Percentiles rank a stretch among this genome's conserved stretches.
phyloP scores from a whole-genome alignment of 805 yeast genomes.

The Blastobotrys peoriensis region DNA sequence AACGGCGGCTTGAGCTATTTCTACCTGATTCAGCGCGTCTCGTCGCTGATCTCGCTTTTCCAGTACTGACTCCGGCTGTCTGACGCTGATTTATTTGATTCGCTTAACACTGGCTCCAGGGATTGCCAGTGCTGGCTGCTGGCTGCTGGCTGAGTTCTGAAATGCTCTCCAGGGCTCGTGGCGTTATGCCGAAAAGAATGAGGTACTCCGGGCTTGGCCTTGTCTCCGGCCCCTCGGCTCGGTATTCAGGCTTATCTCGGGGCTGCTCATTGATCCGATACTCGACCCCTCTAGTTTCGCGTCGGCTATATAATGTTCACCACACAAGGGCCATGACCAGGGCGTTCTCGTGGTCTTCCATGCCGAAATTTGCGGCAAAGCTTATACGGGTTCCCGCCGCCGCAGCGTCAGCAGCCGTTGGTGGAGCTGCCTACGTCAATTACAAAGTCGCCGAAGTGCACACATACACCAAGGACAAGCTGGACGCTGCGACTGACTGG shows the following conservation, averaged over 20 bases:
- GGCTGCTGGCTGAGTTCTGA: too few species aligned
- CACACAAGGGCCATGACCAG: not conserved
- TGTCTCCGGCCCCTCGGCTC: too few species aligned
- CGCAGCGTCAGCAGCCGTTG: conserved; percentile 86
- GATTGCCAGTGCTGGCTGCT: too few species aligned
- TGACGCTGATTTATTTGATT: too few species aligned
- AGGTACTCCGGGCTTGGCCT: too few species aligned
- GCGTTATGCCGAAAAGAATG: too few species aligned
- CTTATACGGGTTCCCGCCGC: conserved; percentile 52
- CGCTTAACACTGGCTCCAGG: too few species aligned
- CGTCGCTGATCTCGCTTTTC: too few species aligned
- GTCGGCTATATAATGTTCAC: not conserved
- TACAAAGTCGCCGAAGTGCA: conserved; percentile 89
- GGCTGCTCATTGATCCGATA: not conserved
- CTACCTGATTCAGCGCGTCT: too few species aligned
- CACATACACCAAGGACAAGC: conserved; percentile 58
- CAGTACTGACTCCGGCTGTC: too few species aligned
- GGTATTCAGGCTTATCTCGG: not conserved
- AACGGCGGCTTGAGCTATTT: too few species aligned
- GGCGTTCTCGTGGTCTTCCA: conserved; percentile 8
- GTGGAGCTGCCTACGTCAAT: conserved; percentile 88
- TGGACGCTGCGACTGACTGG: conserved; percentile 54
- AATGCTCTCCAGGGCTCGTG: too few species aligned
- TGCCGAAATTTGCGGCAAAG: conserved; percentile 20
- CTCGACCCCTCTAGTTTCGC: not conserved